These are phyloP conservation scores for Begonia peltatifolia DNA, from an alignment of 306 rosid genomes.

Conservation along the genomic window DNA sequence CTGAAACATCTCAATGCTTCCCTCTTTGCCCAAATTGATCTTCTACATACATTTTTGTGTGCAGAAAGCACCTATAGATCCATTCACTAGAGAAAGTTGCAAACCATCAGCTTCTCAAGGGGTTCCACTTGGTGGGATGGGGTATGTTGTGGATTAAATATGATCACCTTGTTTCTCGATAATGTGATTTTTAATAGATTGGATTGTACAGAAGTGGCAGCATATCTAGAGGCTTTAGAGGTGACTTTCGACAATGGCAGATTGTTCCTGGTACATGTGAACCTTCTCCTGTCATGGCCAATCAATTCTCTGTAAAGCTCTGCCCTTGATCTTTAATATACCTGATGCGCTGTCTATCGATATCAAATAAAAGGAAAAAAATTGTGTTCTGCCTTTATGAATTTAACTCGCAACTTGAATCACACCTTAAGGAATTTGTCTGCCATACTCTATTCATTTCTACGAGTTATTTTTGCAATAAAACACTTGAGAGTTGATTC, in stretches of 20 bases:
- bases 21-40: too few species aligned
- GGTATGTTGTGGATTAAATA: constrained; percentile 35
- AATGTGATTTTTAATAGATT: constrained; percentile 9
- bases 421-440: too few species aligned
- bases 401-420: too few species aligned
- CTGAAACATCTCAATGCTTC: too few species aligned
- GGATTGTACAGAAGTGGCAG: constrained; percentile 74
- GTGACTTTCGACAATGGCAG: constrained; percentile 96
- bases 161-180: not conserved
- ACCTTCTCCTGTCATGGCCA: constrained; percentile 90
- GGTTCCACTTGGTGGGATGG: constrained; percentile 99
- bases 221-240: constrained; percentile 98
- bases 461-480: too few species aligned
- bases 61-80: constrained; percentile 99
- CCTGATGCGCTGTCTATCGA: too few species aligned
- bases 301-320: constrained; percentile 82
- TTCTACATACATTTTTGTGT: constrained; percentile 7
- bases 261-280: constrained; percentile 79
- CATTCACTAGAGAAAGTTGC: constrained; percentile 87
- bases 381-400: too few species aligned
- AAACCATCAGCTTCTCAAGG: constrained; percentile 98
- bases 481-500: too few species aligned
- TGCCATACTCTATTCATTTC: too few species aligned
- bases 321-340: constrained; percentile 2
- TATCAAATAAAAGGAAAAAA: too few species aligned